phyloP scores from a whole-genome alignment of 306 rosid species.

The Heteromeles arbutifolia region DNA sequence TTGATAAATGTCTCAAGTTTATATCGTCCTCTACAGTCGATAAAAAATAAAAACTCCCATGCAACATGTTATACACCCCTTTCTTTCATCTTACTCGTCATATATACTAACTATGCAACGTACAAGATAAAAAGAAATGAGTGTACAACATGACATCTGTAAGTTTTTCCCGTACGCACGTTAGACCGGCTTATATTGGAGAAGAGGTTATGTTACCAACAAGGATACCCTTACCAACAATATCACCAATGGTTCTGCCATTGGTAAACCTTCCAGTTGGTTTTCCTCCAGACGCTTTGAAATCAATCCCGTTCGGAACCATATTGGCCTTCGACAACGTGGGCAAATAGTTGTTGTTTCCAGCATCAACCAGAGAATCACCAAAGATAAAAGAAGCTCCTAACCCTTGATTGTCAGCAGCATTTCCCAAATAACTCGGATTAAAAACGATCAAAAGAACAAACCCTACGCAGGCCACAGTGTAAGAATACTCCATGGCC shows the following conservation, averaged over 20 bases:
- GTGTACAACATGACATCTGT: no score
- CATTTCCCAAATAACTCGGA: slow-evolving; percentile 24
- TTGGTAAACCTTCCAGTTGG: slow-evolving; percentile 93
- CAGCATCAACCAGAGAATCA: slow-evolving; percentile 91
- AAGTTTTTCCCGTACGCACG: no score
- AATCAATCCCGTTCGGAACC: slow-evolving; percentile 86
- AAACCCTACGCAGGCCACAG: slow-evolving; percentile 19
- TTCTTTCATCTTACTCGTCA: background rate
- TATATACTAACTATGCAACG: background rate
- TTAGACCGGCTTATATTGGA: background rate
- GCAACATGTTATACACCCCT: background rate
- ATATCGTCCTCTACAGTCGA: background rate
- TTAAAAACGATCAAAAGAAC: slow-evolving; percentile 17
- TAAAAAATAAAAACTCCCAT: background rate
- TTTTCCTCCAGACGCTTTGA: slow-evolving; percentile 57
- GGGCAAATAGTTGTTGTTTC: slow-evolving; percentile 69
- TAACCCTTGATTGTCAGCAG: slow-evolving; percentile 27
- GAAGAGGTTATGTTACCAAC: slow-evolving; percentile 39
- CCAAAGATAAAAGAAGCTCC: slow-evolving; percentile 95
- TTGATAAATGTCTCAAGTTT: background rate
- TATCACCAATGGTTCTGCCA: slow-evolving; percentile 90
- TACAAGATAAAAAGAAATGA: no score
- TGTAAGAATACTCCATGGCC: slow-evolving; percentile 22
- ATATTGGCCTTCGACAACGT: slow-evolving; percentile 81
- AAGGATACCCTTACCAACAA: slow-evolving; percentile 51